These are phyloP conservation scores for Sicyos baderoa DNA, from an alignment of 306 rosid species.

Conservation along the genomic window DNA sequence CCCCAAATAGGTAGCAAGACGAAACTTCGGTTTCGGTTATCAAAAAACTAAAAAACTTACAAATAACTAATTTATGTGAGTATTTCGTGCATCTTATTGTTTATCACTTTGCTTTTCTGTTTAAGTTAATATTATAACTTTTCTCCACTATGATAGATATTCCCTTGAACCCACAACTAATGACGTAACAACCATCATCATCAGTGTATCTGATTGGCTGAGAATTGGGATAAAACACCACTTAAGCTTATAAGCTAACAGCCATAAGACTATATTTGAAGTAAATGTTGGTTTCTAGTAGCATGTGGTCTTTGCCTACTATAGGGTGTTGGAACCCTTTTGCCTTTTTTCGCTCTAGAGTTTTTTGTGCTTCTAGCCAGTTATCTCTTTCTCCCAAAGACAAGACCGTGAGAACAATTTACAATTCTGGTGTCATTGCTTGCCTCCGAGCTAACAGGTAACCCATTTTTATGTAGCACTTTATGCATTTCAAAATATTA, in stretches of 20 bases:
- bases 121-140: background rate
- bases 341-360: slow-evolving; percentile 14
- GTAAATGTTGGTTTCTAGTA: slow-evolving; percentile 17
- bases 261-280: background rate
- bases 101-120: background rate
- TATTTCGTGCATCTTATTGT: background rate
- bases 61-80: background rate
- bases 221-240: background rate
- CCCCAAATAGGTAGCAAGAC: no score
- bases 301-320: slow-evolving; percentile 25
- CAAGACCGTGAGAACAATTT: slow-evolving; percentile 41
- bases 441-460: slow-evolving; percentile 83
- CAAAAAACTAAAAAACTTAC: no score
- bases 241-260: background rate
- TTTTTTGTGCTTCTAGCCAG: slow-evolving; percentile 32
- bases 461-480: background rate
- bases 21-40: no score
- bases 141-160: background rate
- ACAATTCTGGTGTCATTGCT: slow-evolving; percentile 72
- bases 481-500: background rate
- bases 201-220: slow-evolving; percentile 5
- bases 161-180: background rate
- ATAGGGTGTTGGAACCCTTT: slow-evolving; percentile 13
- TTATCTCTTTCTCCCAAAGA: slow-evolving; percentile 35
- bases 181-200: background rate